Conservation (phyloP, 169 alveolate species). For the Eimeria acervulina region DNA sequence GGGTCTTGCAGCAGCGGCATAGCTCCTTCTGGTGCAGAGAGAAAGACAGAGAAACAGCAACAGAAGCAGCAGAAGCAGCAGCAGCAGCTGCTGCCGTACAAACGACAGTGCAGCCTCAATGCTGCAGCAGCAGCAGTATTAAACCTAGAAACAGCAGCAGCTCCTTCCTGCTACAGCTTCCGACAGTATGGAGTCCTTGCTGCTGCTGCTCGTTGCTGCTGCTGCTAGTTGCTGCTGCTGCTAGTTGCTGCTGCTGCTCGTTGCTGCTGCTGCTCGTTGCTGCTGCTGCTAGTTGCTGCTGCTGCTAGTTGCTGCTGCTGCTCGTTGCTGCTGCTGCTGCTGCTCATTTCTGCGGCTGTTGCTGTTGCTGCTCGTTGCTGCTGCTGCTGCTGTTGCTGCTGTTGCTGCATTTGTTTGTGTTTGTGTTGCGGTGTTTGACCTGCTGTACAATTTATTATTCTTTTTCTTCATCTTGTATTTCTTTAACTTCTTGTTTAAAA, state of each 20-base stretch:
- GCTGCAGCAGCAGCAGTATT: slow-evolving; percentile 3
- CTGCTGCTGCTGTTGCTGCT: neutral
- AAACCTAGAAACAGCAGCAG: neutral
- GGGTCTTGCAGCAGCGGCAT: neutral
- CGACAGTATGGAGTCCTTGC: neutral
- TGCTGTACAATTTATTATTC: too few species aligned
- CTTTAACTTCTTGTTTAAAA: too few species aligned
- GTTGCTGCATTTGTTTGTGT: too few species aligned
- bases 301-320: neutral
- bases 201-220: neutral
- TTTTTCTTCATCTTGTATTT: too few species aligned
- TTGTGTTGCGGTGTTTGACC: too few species aligned
- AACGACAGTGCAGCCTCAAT: neutral
- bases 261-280: neutral
- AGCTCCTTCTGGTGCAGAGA: neutral
- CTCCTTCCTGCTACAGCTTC: neutral
- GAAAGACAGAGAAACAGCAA: too few species aligned
- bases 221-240: neutral
- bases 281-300: neutral
- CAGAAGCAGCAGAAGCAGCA: neutral
- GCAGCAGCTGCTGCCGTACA: slow-evolving; percentile 4
- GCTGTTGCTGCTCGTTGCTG: neutral
- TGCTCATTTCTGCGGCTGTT: neutral
- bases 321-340: neutral
- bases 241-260: neutral